Evolutionary conservation across 805 yeast species (phyloP).

Genomic region (Ascoidea tarda): DNA sequence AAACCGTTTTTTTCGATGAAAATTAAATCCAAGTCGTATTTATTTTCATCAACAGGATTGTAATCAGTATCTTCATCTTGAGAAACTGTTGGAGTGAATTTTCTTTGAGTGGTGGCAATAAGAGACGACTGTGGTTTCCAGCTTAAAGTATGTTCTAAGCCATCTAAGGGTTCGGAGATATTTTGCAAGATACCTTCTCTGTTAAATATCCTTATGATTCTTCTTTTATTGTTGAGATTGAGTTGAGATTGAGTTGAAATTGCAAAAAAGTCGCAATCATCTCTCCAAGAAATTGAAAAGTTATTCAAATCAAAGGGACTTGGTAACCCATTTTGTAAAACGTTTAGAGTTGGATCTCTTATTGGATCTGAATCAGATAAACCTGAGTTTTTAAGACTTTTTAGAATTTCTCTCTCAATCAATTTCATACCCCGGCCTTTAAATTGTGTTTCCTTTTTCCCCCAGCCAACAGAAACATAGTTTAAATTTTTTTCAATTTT

Average conservation of each 20-base stretch:
- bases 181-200: slow-evolving; percentile 69
- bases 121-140: slow-evolving; percentile 91
- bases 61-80: slow-evolving; percentile 11
- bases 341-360: slow-evolving; percentile 83
- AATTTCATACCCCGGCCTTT: slow-evolving; percentile 86
- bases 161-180: slow-evolving; percentile 82
- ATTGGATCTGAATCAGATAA: slow-evolving; percentile 49
- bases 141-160: slow-evolving; percentile 54
- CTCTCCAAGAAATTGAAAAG: slow-evolving; percentile 75
- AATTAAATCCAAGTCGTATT: slow-evolving; percentile 31
- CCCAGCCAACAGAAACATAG: slow-evolving; percentile 98
- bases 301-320: slow-evolving; percentile 37
- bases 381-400: slow-evolving; percentile 39
- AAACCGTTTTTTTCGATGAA: slow-evolving; percentile 92
- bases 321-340: slow-evolving; percentile 14
- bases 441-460: slow-evolving; percentile 91
- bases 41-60: slow-evolving; percentile 28
- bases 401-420: slow-evolving; percentile 44
- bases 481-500: slow-evolving; percentile 28
- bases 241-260: slow-evolving; percentile 44
- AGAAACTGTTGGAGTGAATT: slow-evolving; percentile 10
- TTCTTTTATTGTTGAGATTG: slow-evolving; percentile 33
- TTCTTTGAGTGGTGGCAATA: slow-evolving; percentile 71
- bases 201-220: slow-evolving; percentile 72
- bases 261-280: slow-evolving; percentile 79